Base-by-base conservation (phyloP, 139 green algal genomes). In the Coelastrella sp. region DNA sequence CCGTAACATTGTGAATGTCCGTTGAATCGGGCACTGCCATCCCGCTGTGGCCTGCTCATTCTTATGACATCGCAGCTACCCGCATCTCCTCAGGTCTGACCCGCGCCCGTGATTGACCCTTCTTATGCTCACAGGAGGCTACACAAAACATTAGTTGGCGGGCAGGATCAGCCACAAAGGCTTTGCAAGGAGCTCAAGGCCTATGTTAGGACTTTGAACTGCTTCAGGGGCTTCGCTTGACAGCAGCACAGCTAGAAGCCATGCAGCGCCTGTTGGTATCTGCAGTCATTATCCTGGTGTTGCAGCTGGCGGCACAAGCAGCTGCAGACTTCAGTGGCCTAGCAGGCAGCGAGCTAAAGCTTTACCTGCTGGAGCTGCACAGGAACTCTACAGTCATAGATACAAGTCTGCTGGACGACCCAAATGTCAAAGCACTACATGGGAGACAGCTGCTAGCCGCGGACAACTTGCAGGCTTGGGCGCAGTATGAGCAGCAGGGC, bases 371-470 rank as follows among this genome's bases (percentile, higher is more conserved):
- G 3, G 47, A 68, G 20, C 47, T 88, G 17, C 83, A 88, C 54
- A 57, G 7, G 47, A 80, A 88, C 47, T 88, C 83, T n/a, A 88
- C 83, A 71, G 83, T 88, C 10, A 66, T 88, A 4, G 10, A 80
- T 57, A 59, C 68, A 66, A 54, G 81, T 11, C 54, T 88, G 19
- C 68, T 88, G 4, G 54, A 60, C 19, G 83, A 88, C 19, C 32
- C 23, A 5, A 22, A 58, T 54, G 23, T 88, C 10, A 66, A 68
- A 57, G 5, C 16, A 32, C 68, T 76, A 22, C 68, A 57, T 6
- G 64, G 81, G 10, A 65, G 86, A 23, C 74, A 73, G 23, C 75
- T 84, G n/a, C 74, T 83, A 17, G 59, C 74, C 7, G 68, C 23
- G 47, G 47, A 7, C 8, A 23, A 65, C 5, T 6, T 23, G 3